Conservation (phyloP, 2,329 filamentous ascomycete species). For the Pseudogymnoascus sp. region DNA sequence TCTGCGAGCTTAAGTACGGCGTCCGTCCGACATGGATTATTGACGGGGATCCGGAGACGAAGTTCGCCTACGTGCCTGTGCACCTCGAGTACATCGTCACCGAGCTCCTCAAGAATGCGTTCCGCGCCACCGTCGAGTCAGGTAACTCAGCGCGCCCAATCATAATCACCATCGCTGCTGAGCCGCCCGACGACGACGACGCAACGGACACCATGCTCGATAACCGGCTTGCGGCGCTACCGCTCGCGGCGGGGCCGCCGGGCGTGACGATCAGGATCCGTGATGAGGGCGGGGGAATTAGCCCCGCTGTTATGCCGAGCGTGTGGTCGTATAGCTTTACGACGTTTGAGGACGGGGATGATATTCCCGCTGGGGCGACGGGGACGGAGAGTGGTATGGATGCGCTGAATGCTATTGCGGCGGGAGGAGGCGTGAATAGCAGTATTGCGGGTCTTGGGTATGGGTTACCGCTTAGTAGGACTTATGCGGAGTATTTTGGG, state of each 20-base stretch:
- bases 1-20: conserved; percentile 94
- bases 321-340: conserved; percentile 99
- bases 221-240: conserved; percentile 40
- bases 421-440: conserved; percentile 60
- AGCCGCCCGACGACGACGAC: conserved; percentile 26
- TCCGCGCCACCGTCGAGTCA: conserved; percentile 84
- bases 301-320: conserved; percentile 72
- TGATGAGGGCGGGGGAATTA: conserved; percentile 90
- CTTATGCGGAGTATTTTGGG: conserved; percentile 97
- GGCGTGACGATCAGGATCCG: conserved; percentile 93
- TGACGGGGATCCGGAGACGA: conserved; percentile 79
- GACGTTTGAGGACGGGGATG: conserved; percentile 66
- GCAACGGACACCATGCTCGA: background rate
- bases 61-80: conserved; percentile 88
- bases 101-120: conserved; percentile 93
- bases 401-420: conserved; percentile 65
- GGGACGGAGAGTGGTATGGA: conserved; percentile 48
- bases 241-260: conserved; percentile 60
- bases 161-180: conserved; percentile 83
- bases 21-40: conserved; percentile 74
- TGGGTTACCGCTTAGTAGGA: conserved; percentile 79
- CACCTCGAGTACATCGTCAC: conserved; percentile 97
- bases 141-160: conserved; percentile 74
- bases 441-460: conserved; percentile 93
- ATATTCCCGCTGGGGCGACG: conserved; percentile 38